A percentile compares a stretch with the other conserved stretches of the same genome.
Conservation (phyloP, 2,329 filamentous ascomycete species). For the Helicocarpus griseus region DNA sequence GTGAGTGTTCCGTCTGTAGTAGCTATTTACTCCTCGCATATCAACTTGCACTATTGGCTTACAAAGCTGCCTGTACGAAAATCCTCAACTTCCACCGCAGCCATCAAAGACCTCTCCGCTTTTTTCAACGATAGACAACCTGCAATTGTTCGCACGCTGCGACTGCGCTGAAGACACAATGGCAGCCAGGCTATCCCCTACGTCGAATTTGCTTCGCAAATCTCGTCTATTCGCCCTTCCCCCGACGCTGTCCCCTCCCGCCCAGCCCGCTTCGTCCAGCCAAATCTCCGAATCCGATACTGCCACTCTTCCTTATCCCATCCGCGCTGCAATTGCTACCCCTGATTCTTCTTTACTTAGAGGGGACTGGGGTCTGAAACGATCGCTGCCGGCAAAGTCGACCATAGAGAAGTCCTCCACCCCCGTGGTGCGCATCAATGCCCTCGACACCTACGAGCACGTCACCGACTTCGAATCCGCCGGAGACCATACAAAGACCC, state of each 20-base stretch:
- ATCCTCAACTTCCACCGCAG: background rate
- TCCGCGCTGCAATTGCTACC: constrained; percentile 70
- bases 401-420: constrained; percentile 59
- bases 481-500: constrained; percentile 67
- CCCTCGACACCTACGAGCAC: constrained; percentile 76
- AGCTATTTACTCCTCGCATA: too few species aligned
- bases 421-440: constrained; percentile 66
- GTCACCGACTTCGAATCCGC: constrained; percentile 83
- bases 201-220: constrained; percentile 63
- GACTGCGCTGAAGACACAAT: constrained; percentile 6
- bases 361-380: constrained; percentile 91
- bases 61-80: background rate
- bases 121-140: background rate
- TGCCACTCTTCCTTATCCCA: constrained; percentile 70
- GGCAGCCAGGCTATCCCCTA: constrained; percentile 44
- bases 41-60: background rate
- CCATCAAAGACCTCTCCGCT: background rate
- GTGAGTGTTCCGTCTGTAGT: too few species aligned
- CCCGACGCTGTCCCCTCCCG: constrained; percentile 57
- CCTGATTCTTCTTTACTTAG: constrained; percentile 59
- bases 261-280: constrained; percentile 39
- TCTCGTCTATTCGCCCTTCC: constrained; percentile 89
- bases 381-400: constrained; percentile 66
- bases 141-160: background rate
- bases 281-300: constrained; percentile 50